Evolutionary conservation across 2,329 filamentous ascomycete genomes (phyloP), one percentile per base, ranked within the genome.

Genomic region (Metarhizium sp.): DNA sequence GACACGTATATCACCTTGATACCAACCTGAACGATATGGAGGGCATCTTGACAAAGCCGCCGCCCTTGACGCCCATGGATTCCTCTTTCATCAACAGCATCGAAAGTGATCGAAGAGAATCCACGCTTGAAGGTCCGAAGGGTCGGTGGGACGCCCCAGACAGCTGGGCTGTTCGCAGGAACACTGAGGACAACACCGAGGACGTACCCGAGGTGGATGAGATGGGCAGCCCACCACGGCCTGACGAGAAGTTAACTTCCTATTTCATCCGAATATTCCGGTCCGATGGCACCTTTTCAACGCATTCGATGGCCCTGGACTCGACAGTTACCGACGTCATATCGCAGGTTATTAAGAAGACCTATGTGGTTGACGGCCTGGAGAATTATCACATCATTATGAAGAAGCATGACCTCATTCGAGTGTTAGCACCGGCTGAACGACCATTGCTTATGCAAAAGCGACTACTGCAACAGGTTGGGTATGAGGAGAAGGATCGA

Each of bases 221-320:
- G 54, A 75, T 79, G 32, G 85, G 82, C 50, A 80, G 82, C 52
- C 79, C 83, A n/a, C 78, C 82, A 6, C 81, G 82, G 51, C 81
- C 85, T 2, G 88, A 92, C 55, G 87, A 92, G 67, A 88, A 90
- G 65, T 78, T 82, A 34, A 78, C 81, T 16, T 84, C 87, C 36
- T 96, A 92, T 70, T 97, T 92, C 68, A 94, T 99, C 66, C 90
- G 94, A 38, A 90, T 99, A 42, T 99, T 99, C 75, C 86, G 92
- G 58, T 87, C 88, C 8, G 92, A 99, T 68, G 90, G 88, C 30
- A 96, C 94, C 0, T 99, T 97, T 73, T 90, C 91, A 6, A 96
- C 94, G 0, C 80, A 99, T 51, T 92, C 91, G 34, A 86, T 92
- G 70, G 78, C 85, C 2, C 75, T 97, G 53, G 90, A 92, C 65